A percentile compares a stretch with the other conserved stretches of the same genome.
Conservation (phyloP, 2,329 filamentous ascomycete species). For the Tolypocladium paradoxum region DNA sequence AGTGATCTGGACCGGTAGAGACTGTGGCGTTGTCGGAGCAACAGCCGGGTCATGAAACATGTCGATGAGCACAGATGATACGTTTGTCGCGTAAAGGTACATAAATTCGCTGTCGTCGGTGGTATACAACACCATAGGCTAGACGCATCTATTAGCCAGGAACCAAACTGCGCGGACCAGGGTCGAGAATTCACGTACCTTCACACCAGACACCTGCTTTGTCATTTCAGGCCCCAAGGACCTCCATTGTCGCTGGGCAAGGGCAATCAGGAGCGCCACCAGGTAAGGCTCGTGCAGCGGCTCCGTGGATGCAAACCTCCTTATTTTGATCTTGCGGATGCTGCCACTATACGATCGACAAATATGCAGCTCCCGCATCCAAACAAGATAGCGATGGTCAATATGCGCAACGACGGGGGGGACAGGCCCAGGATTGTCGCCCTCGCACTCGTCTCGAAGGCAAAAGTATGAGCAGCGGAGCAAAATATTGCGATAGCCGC, state of each 20-base stretch:
- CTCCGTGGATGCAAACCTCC: background rate
- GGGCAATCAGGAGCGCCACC: background rate
- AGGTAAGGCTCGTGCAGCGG: background rate
- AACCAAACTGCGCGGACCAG: background rate
- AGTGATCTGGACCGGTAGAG: background rate
- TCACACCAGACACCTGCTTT: background rate
- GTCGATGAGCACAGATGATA: background rate
- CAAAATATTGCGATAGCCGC: too few relatives aligned
- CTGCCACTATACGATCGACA: too few relatives aligned
- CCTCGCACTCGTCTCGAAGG: too few relatives aligned
- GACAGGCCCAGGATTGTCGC: too few relatives aligned
- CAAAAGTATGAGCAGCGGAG: too few relatives aligned
- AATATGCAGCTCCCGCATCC: too few relatives aligned
- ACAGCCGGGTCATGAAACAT: background rate
- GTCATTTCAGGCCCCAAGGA: background rate
- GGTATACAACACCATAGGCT: background rate
- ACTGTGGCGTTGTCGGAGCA: background rate
- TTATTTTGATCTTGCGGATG: too few relatives aligned
- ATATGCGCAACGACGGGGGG: too few relatives aligned
- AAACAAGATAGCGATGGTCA: too few relatives aligned
- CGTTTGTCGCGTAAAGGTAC: background rate
- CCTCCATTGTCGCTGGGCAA: background rate
- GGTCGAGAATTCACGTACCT: background rate
- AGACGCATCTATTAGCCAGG: background rate
- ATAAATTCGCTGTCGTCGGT: background rate